Evolutionary conservation across 2,329 filamentous ascomycete genomes (phyloP), one percentile per base, ranked within the genome.

Genomic region (Fusarium sp.): DNA sequence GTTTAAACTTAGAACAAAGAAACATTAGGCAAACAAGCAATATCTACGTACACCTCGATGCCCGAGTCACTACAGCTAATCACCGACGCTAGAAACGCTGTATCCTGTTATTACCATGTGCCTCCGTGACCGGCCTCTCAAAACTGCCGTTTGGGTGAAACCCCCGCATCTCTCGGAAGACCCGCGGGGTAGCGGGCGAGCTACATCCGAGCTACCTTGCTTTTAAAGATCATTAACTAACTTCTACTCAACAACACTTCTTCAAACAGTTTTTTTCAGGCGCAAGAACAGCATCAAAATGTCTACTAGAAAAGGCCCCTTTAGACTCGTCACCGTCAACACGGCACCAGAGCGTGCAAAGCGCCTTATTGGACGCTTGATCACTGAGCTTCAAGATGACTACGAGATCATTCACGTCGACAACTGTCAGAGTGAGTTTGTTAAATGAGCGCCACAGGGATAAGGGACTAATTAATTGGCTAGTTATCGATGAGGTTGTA

Each of bases 401-500:
- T 65, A 65, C 1, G 60, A 65, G 13, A 65, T 65, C 1, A 65
- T 65, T 7, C 38, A 65, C 6, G 60, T 65, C 12, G 60, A 58
- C 3, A 65, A 65, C 13, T 65, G 62, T 14, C 27, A 41, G 8
- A 65, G 62, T 65, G 18, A 5, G 48, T 30, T 17, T 0, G 0
- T 5, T 1, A 4, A 5, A 0, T 2, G 0, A 5, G 0, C 1
- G 0, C 8, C 3, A 6, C 4, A 3, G 12, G 23, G 23, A 2
- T 2, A 11, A 1, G 1, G 12, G 1, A 9, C 12, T 64, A 15
- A 64, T 4, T 6, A 5, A 0, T 2, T 30, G 30, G 30, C 0
- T 7, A 65, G 62, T 60, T 12, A 65, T 65, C 14, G 62, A 65
- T 13, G 62, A 65, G 11, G 62, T 65, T 17, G 30, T 65, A 12